Percentiles rank a stretch among this genome's conserved stretches.
These are phyloP conservation scores for Citrus sp. DNA, from an alignment of 345 rosid species.

Conservation along the genomic window DNA sequence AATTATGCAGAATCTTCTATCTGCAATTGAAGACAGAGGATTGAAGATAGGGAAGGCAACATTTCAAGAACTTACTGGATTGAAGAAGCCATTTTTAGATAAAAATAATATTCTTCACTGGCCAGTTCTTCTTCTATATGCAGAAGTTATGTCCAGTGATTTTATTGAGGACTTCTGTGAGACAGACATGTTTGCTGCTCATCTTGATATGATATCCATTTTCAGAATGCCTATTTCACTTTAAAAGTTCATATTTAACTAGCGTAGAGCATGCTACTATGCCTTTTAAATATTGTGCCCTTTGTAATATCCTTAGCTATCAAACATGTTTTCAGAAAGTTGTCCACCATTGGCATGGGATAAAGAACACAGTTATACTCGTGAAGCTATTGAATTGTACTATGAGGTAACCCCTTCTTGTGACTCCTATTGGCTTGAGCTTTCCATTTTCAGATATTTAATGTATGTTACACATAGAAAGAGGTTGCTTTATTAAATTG, in stretches of 20 bases:
- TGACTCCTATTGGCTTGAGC: background rate
- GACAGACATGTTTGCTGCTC: constrained; percentile 71
- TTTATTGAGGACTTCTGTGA: constrained; percentile 88
- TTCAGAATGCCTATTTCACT: background rate
- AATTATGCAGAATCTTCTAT: constrained; percentile 49
- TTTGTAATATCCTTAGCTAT: constrained; percentile 53
- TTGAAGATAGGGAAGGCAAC: constrained; percentile 75
- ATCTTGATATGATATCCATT: constrained; percentile 91
- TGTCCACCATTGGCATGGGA: constrained; percentile 80
- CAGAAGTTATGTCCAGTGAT: constrained; percentile 91
- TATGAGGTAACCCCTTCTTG: constrained; percentile 60
- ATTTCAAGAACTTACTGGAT: constrained; percentile 70
- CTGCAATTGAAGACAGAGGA: constrained; percentile 66
- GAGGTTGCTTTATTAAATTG: background rate
- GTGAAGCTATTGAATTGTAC: constrained; percentile 71
- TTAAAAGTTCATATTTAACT: background rate
- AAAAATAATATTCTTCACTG: constrained; percentile 73
- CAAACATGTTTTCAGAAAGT: constrained; percentile 80
- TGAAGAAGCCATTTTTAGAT: constrained; percentile 73
- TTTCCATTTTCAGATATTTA: background rate
- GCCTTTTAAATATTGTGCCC: background rate
- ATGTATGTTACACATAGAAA: background rate
- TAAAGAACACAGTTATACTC: constrained; percentile 54
- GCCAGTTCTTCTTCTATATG: constrained; percentile 86
- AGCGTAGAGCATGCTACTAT: background rate